Evolutionary conservation across 2,329 filamentous ascomycete genomes (phyloP).

Genomic region (Pyrenochaeta sp.): DNA sequence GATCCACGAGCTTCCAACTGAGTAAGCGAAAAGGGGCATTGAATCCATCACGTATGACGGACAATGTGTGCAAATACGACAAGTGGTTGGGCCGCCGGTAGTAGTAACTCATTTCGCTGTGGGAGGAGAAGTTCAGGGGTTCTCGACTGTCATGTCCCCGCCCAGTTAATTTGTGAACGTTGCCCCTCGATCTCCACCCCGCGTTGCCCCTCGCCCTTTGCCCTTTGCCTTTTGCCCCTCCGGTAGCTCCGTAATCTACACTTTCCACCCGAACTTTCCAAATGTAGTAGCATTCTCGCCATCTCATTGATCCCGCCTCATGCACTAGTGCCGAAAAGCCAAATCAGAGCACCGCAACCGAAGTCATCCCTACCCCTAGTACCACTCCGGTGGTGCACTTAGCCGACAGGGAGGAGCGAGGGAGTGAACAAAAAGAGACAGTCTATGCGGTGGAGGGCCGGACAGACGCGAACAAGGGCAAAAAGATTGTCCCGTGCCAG

Average conservation of each 20-base stretch:
- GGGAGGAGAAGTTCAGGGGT: not conserved
- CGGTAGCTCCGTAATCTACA: constrained; percentile 25
- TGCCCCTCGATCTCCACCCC: constrained; percentile 8
- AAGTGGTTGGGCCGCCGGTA: too few relatives aligned
- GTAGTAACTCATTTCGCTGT: too few relatives aligned
- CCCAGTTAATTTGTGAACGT: not conserved
- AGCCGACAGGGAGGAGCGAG: not conserved
- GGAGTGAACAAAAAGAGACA: constrained; percentile 16
- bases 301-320: not conserved
- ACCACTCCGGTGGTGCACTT: not conserved
- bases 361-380: not conserved
- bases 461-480: not conserved
- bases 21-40: too few relatives aligned
- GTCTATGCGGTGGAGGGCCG: not conserved
- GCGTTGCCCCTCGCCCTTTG: constrained; percentile 5
- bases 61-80: too few relatives aligned
- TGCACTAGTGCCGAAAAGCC: not conserved
- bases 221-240: constrained; percentile 22
- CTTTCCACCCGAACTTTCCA: not conserved
- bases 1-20: too few relatives aligned
- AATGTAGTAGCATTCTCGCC: not conserved
- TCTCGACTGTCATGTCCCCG: not conserved
- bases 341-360: not conserved
- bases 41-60: too few relatives aligned
- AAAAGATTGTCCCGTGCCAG: constrained; percentile 39